Evolutionary conservation across 2,329 filamentous ascomycete genomes (phyloP).

Genomic region (Clonostachys rosea): DNA sequence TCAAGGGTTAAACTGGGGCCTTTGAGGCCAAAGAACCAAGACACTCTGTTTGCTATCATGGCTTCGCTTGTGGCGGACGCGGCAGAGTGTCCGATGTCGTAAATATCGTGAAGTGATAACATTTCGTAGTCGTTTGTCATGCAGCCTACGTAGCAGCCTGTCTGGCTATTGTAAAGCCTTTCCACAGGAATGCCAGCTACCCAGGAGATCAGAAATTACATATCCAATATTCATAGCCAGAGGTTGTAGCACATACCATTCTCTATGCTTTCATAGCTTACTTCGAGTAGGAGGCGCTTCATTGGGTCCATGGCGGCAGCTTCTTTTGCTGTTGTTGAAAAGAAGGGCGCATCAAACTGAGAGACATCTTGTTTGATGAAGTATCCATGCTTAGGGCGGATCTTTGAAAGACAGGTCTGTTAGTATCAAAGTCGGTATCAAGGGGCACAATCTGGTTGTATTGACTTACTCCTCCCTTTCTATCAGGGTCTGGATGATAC

Average conservation of each 20-base stretch:
- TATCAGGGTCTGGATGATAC: constrained; percentile 10
- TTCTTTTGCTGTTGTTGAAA: constrained; percentile 43
- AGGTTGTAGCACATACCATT: constrained; percentile 17
- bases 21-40: constrained; percentile 46
- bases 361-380: constrained; percentile 40
- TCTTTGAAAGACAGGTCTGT: not conserved
- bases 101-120: constrained; percentile 35
- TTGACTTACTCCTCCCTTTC: not conserved
- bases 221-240: not conserved
- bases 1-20: constrained; percentile 46
- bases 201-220: not conserved
- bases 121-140: constrained; percentile 43
- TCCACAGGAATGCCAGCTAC: constrained; percentile 41
- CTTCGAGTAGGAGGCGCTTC: constrained; percentile 46
- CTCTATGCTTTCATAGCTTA: constrained; percentile 49
- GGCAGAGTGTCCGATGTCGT: constrained; percentile 32
- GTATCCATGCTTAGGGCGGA: constrained; percentile 7
- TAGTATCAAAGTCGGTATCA: not conserved
- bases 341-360: constrained; percentile 47
- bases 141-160: constrained; percentile 45
- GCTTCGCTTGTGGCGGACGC: constrained; percentile 15
- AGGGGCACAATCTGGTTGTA: constrained; percentile 5
- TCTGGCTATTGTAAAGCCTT: constrained; percentile 36
- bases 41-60: constrained; percentile 47
- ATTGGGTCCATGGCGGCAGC: constrained; percentile 46